Evolutionary conservation across 2,329 filamentous ascomycete species (phyloP), one percentile per base, ranked within the genome.

Genomic region (Apiospora koreana): DNA sequence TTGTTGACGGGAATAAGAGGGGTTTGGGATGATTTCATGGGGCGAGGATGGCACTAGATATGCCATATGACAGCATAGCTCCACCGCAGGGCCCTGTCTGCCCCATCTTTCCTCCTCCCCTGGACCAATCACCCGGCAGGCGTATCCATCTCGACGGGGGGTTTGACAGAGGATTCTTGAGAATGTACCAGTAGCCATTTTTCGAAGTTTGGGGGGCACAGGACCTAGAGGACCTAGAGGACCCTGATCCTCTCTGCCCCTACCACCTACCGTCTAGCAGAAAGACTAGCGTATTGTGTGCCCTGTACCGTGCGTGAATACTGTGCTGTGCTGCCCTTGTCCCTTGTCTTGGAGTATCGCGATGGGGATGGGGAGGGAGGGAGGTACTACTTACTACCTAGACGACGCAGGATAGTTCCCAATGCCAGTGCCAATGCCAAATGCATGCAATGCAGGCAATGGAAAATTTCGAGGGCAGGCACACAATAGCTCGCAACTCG

Each of bases 1-100:
- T 54, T 68, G 48, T 50, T 58, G 67, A 67, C 58, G 68, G 66
- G 66, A 70, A 68, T 71, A 71, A 69, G 65, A 68, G 28, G 28
- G 54, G 66, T 68, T 50, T 68, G 43, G 45, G 45, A 48, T 16
- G 45, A 42, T 38, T 41, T 25, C 28, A 31, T 50, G 66, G 66
- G 45, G 43, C 66, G 31, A 38, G 31, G 31, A 62, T 6, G 54
- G 54, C 54, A 38, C 45, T 68, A 41, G 43, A 21, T 38, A 68
- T 68, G 66, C 66, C 46, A 25, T 38, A 68, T 68, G 66, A 68
- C 66, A 48, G 66, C 66, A 68, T 68, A 68, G 45, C 43, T 54
- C 66, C 64, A 66, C 41, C 25, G 1, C 10, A 10, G n/a, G 21
- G 38, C 64, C 64, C n/a, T 62, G 54, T 38, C 31, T n/a, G 31